Base-by-base conservation (phyloP, 371 early-diverging fungal species). In the Rhizopus arrhizus region DNA sequence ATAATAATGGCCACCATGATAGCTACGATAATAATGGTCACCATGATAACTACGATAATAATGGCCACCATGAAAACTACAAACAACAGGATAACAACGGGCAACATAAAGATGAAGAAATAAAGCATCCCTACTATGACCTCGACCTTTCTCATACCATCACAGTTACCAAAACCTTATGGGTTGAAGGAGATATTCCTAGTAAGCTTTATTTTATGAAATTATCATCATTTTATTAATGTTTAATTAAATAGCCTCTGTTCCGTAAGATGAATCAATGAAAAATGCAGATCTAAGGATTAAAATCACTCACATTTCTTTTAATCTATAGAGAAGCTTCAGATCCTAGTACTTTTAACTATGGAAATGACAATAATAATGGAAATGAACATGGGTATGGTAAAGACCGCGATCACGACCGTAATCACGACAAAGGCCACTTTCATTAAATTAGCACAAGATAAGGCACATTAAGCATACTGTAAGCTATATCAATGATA, bases 131-230 rank as follows among this genome's bases (percentile, higher is more conserved):
- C 32, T 59, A 36, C 32, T 34, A 28, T 15, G 59, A 53, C 13
- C 16, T 64, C 31, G 76, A 72, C 45, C 42, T 50, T 35, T 48
- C 47, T 38, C 74, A 73, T 29, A 77, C 77, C 8, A 53, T 77
- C 48, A 74, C 74, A 15, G 4, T 66, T 34, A 74, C 72, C 52
- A 70, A 59, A 36, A 74, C 74, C 28, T 22, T 64, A 10, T 77
- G 69, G 70, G 52, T 66, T 15, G 43, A 53, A 9, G 59, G 52
- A 50, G 22, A 29, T 42, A 59, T 42, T 42, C 41, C 38, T 45
- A 45, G 32, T 31, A 59, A 16, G 51, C 32, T 48, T 48, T 15
- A n/a, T 43, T n/a, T 43, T 43, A 6, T 60, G 41, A 50, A 32
- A 0, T 46, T 45, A 22, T 42, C 42, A 32, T 36, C 46, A 16